These are phyloP conservation scores for Geranium brycei DNA, from an alignment of 345 rosid genomes.

Conservation along the genomic window DNA sequence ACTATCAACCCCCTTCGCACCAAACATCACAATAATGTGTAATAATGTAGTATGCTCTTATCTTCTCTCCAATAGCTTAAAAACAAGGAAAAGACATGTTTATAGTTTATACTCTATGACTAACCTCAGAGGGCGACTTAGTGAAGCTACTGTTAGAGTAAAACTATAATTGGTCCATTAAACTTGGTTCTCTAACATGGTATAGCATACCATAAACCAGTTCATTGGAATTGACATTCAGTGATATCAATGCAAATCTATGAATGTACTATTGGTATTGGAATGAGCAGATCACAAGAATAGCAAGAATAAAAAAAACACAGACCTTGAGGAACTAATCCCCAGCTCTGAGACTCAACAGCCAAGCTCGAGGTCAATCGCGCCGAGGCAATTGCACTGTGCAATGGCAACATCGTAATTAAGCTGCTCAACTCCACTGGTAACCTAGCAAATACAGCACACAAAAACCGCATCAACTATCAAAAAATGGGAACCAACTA, in stretches of 20 bases:
- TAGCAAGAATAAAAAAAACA: no score
- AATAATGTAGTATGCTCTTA: background rate
- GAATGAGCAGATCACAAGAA: no score
- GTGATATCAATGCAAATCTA: background rate
- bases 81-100: background rate
- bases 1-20: background rate
- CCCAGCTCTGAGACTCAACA: slow-evolving; percentile 42
- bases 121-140: no score
- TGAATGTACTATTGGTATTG: background rate
- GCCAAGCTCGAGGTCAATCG: slow-evolving; percentile 53
- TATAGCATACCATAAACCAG: background rate
- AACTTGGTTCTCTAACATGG: no score
- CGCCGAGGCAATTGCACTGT: slow-evolving; percentile 55
- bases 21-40: background rate
- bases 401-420: slow-evolving; percentile 48
- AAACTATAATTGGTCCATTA: no score
- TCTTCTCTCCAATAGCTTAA: background rate
- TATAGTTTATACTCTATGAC: no score
- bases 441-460: slow-evolving; percentile 20
- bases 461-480: background rate
- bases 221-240: background rate
- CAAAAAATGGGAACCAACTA: background rate
- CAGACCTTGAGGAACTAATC: slow-evolving; percentile 67
- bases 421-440: slow-evolving; percentile 47
- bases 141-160: no score